Evolutionary conservation across 768 basidiomycete species (phyloP).

Genomic region (Agaricus blazei): DNA sequence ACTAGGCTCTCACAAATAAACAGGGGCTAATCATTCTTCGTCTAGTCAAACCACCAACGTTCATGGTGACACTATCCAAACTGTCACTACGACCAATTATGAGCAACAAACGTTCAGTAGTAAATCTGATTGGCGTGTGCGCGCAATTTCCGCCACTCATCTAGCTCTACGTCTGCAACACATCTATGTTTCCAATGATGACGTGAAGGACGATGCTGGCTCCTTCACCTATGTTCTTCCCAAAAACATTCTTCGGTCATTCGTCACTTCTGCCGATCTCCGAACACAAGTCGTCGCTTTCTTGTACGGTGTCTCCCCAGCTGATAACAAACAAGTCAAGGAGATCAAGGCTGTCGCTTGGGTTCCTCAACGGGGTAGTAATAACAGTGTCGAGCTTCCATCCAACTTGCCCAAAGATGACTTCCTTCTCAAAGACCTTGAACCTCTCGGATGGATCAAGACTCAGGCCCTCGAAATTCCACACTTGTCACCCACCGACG

Average conservation of each 20-base stretch:
- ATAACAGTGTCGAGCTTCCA: constrained; percentile 91
- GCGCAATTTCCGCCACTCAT: constrained; percentile 96
- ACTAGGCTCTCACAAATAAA: not conserved
- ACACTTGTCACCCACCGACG: constrained; percentile 89
- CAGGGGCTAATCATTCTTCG: constrained; percentile 11
- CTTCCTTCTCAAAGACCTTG: constrained; percentile 90
- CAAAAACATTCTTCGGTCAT: constrained; percentile 93
- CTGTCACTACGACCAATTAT: constrained; percentile 95
- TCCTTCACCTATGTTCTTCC: constrained; percentile 95
- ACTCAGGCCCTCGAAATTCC: constrained; percentile 91
- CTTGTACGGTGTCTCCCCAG: constrained; percentile 88
- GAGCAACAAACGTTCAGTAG: constrained; percentile 98
- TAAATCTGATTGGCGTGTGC: constrained; percentile 99
- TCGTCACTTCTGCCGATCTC: constrained; percentile 89
- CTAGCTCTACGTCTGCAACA: constrained; percentile 94
- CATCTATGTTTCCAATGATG: constrained; percentile 98
- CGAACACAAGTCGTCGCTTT: constrained; percentile 95
- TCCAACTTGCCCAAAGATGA: constrained; percentile 89
- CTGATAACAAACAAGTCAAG: constrained; percentile 97
- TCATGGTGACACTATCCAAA: constrained; percentile 94
- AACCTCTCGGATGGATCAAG: constrained; percentile 95
- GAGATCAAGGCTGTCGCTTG: constrained; percentile 98
- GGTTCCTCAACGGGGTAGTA: constrained; percentile 96
- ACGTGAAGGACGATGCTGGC: constrained; percentile 96
- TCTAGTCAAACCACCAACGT: constrained; percentile 90